Percentiles rank a stretch among this genome's conserved stretches.
Conservation (phyloP, 176 grass and related monocot genomes). For the Avena eriantha region DNA sequence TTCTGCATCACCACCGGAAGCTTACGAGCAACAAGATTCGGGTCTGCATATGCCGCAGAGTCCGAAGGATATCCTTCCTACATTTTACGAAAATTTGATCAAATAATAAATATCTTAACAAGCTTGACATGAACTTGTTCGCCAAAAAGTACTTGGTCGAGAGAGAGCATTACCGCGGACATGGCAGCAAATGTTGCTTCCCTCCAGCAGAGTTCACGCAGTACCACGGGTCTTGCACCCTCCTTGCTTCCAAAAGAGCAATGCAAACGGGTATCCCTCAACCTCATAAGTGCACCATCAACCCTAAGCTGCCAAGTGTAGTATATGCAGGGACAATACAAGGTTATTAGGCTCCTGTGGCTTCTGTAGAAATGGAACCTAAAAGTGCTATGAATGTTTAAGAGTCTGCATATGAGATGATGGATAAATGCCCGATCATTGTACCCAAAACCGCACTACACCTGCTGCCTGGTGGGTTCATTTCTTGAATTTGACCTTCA, state of each 20-base stretch:
- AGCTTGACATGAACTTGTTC: neutral
- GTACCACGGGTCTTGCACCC: conserved; percentile 55
- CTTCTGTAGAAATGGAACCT: neutral
- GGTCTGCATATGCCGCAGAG: conserved; percentile 70
- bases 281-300: conserved; percentile 86
- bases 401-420: neutral
- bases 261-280: conserved; percentile 85
- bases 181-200: conserved; percentile 80
- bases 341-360: neutral
- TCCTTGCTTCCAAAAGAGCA: conserved; percentile 72
- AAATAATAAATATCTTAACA: neutral
- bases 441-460: neutral
- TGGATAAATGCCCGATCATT: neutral
- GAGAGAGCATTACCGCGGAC: conserved; percentile 63
- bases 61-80: conserved; percentile 77
- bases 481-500: neutral
- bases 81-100: conserved; percentile 23
- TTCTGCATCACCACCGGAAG: conserved; percentile 72
- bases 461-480: neutral
- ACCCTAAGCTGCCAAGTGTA: conserved; percentile 72
- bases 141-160: neutral
- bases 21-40: conserved; percentile 69
- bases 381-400: neutral
- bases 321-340: conserved; percentile 12
- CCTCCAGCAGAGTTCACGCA: conserved; percentile 86